Conservation (phyloP, 2,329 filamentous ascomycete genomes). For the Penicillium janthinellum region DNA sequence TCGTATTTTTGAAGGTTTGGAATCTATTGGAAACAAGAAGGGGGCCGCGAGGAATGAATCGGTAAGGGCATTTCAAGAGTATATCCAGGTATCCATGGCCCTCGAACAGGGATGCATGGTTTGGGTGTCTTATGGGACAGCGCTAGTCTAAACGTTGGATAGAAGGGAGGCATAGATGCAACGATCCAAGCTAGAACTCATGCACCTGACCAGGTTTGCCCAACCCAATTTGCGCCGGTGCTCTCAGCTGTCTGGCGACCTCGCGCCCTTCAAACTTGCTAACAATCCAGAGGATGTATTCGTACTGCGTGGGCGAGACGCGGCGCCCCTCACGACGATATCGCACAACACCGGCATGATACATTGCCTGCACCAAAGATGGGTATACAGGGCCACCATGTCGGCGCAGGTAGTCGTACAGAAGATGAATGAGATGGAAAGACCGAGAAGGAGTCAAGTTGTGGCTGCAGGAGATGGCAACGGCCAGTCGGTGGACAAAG, state of each 20-base stretch:
- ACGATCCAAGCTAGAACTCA: neutral
- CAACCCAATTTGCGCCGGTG: slow-evolving; percentile 22
- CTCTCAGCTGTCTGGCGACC: slow-evolving; percentile 37
- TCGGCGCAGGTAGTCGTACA: slow-evolving; percentile 49
- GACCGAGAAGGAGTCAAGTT: slow-evolving; percentile 44
- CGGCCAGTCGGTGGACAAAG: slow-evolving; percentile 50
- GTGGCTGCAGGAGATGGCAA: slow-evolving; percentile 44
- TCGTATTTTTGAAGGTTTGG: neutral
- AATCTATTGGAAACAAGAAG: neutral
- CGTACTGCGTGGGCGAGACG: slow-evolving; percentile 39
- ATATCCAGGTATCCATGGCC: neutral
- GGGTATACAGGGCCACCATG: slow-evolving; percentile 47
- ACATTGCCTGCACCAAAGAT: slow-evolving; percentile 51
- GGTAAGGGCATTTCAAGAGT: neutral
- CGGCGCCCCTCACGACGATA: slow-evolving; percentile 41
- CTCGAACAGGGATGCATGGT: neutral
- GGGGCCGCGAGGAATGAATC: no score
- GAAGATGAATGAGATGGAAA: slow-evolving; percentile 50
- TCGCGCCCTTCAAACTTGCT: slow-evolving; percentile 46
- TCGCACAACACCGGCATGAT: slow-evolving; percentile 52
- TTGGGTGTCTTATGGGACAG: slow-evolving; percentile 18
- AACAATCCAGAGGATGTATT: slow-evolving; percentile 50
- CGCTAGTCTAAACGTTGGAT: neutral
- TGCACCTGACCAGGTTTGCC: neutral
- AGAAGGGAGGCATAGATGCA: neutral